Conservation (phyloP, 225 moss, liverwort and hornwort genomes). For the Ulota crispa region DNA sequence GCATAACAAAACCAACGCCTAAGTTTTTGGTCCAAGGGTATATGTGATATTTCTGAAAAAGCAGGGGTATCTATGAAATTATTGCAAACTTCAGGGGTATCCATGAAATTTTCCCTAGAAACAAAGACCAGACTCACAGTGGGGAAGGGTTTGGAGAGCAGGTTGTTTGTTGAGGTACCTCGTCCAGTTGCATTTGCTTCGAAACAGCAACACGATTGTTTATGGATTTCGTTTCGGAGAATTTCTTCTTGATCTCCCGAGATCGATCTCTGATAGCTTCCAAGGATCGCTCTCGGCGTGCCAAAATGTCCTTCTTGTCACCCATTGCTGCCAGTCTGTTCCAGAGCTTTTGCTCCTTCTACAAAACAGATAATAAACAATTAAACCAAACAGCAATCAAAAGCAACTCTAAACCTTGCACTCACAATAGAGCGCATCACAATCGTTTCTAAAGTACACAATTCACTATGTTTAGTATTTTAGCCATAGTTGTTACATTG, state of each 20-base stretch:
- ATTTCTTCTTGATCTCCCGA: constrained; percentile 36
- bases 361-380: background rate
- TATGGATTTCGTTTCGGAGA: constrained; percentile 34
- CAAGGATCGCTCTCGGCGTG: constrained; percentile 61
- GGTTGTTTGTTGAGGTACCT: constrained; percentile 26
- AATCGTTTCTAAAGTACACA: background rate
- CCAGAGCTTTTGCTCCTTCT: constrained; percentile 69
- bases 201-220: constrained; percentile 55
- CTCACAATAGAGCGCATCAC: background rate
- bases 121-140: background rate
- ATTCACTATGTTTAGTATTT: background rate
- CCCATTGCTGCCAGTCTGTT: constrained; percentile 60
- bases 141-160: background rate
- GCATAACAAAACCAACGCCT: too few relatives aligned
- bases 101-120: too few relatives aligned
- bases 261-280: constrained; percentile 51
- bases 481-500: too few relatives aligned
- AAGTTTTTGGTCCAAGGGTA: too few relatives aligned
- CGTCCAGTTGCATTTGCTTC: constrained; percentile 59
- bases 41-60: too few relatives aligned
- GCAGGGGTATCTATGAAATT: too few relatives aligned
- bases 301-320: constrained; percentile 53
- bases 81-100: too few relatives aligned
- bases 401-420: background rate
- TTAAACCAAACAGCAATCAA: background rate